Base-by-base conservation (phyloP, 805 yeast species). In the Blastobotrys attinorum region DNA sequence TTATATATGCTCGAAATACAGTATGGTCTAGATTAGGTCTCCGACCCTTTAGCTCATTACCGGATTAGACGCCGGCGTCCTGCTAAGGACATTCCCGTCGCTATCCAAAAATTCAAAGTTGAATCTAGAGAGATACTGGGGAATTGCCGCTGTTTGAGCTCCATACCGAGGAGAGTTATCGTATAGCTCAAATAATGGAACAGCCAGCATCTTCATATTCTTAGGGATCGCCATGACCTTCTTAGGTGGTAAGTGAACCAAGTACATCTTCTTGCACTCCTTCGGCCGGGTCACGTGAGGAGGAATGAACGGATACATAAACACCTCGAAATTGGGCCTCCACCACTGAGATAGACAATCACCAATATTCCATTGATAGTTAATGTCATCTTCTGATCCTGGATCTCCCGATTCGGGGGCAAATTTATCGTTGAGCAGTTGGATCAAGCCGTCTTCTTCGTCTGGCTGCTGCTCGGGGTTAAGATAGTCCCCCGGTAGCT, bases 261-360 rank as follows among this genome's bases (percentile, higher is more conserved):
- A 44, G 41, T 56, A 60, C 47, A 61, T 42, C 52, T 59, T 60
- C 31, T 56, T 60, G 50, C 63, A 59, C 41, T 60, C 64, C 45
- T 59, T 60, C 15, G 64, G 64, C 21, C 60, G 51, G 3, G 63
- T 45, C n/a, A 59, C 55, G 37, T 60, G 64, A 3, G 64, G 61
- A 7, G 64, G 64, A n/a, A 60, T 50, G 43, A 56, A 60, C 18
- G 64, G 64, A 44, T 60, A 60, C 47, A 56, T 56, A 47, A 53
- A 52, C 2, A 53, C 46, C 23, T 60, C 63, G 38, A 59, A 60
- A 42, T 58, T 59, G 1, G 64, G 64, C 31, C 64, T 47, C 64
- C 64, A 60, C 64, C 64, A 60, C 37, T 60, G 63, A 2, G 62
- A 55, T 20, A 60, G 36, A 39, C 64, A 60, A 37, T 60, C 64